Percentiles rank a stretch among this genome's conserved stretches.
These are phyloP conservation scores for Gracilariopsis chorda DNA, from an alignment of 23 red algal genomes.

Conservation along the genomic window DNA sequence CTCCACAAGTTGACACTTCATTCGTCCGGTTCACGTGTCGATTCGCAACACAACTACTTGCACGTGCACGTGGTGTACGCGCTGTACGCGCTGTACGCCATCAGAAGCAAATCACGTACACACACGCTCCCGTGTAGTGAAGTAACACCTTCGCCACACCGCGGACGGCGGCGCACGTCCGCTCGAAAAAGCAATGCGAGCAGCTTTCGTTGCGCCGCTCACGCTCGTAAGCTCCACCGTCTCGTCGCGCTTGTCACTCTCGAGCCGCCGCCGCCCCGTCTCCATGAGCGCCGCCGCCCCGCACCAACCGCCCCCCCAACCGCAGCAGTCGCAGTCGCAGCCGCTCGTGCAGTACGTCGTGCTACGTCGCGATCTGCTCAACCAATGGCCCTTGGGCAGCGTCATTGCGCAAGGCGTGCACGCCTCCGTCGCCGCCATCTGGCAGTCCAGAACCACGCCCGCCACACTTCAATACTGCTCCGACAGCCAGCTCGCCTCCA, in stretches of 20 bases:
- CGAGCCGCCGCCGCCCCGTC: not conserved
- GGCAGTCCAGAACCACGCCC: slow-evolving; percentile 14
- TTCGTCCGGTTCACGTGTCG: too few species aligned
- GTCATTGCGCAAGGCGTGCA: slow-evolving; percentile 96
- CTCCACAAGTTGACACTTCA: too few species aligned
- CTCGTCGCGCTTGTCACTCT: not conserved
- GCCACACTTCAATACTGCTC: slow-evolving; percentile 44
- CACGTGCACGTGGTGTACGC: too few species aligned
- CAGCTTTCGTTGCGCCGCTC: not conserved
- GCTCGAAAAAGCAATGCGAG: not conserved
- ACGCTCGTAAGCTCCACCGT: not conserved
- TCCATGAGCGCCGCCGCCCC: not conserved
- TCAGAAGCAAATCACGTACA: too few species aligned
- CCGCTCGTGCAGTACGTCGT: slow-evolving; percentile 91
- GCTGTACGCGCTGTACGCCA: too few species aligned
- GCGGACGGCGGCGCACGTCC: too few species aligned
- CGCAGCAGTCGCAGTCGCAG: not conserved
- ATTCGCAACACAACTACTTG: too few species aligned
- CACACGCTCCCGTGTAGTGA: too few species aligned
- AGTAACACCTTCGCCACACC: too few species aligned
- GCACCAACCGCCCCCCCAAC: not conserved
- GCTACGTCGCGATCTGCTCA: slow-evolving; percentile 83
- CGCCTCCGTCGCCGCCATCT: slow-evolving; percentile 83
- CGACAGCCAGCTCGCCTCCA: slow-evolving; percentile 42
- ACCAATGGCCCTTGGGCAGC: slow-evolving; percentile 75